These are phyloP conservation scores for Euphorbia peplus DNA, from an alignment of 345 rosid species.

Conservation along the genomic window DNA sequence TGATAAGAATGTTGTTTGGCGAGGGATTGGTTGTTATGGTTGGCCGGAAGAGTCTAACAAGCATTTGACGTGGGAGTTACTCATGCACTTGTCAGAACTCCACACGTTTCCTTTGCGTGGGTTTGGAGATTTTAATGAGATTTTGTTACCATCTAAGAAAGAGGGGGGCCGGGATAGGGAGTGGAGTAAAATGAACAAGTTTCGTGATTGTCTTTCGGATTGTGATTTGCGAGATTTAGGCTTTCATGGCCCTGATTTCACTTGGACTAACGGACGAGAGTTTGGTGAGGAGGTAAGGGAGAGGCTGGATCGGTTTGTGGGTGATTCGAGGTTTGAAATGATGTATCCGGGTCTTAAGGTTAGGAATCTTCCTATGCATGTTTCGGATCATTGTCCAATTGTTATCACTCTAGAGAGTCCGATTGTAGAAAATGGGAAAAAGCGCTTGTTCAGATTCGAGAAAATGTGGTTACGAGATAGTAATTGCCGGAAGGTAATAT, in stretches of 20 bases:
- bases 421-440: no score
- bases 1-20: not conserved
- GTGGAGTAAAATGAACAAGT: not conserved
- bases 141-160: not conserved
- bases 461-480: no score
- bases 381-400: not conserved
- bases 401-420: no score
- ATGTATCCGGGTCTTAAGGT: not conserved
- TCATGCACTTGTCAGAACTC: not conserved
- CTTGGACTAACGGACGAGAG: not conserved
- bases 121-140: not conserved
- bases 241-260: not conserved
- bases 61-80: not conserved
- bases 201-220: not conserved
- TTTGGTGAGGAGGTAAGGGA: not conserved
- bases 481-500: no score
- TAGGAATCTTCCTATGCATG: not conserved
- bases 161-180: not conserved
- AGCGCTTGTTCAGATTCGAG: no score
- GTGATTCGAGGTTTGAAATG: not conserved
- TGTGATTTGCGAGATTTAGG: not conserved
- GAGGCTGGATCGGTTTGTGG: not conserved
- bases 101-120: not conserved
- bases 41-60: not conserved
- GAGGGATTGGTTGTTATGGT: not conserved